Evolutionary conservation across 2,329 filamentous ascomycete genomes (phyloP), one percentile per base, ranked within the genome.

Genomic region (Pezizomycotina sp.): DNA sequence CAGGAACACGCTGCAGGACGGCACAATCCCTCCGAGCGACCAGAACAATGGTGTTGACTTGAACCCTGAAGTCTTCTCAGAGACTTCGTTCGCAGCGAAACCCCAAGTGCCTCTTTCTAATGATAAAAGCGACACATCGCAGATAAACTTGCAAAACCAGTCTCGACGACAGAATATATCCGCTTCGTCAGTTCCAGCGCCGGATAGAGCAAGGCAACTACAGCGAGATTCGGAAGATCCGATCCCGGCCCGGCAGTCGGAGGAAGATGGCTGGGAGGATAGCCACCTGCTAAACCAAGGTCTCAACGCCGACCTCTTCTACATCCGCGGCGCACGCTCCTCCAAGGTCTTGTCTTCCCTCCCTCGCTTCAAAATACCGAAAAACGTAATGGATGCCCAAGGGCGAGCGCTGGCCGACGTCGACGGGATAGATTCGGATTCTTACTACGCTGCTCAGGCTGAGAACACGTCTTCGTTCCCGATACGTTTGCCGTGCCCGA

Each of bases 221-320:
- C 23, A n/a, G 35, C 20, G 21, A 46, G 21, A 19, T 23, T 13
- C 21, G 50, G 50, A 5, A 51, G 53, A 24, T 50, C 49, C 3
- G 44, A 51, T 26, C 42, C 47, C 20, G 37, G 47, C 31, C 47
- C n/a, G 39, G 45, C 13, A 47, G 49, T 26, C 25, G 42, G 16
- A 10, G 31, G 12, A 37, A 38, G 13, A 46, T 57, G 4, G 49
- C 54, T 10, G 32, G 21, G 54, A 57, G 32, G 53, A 62, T 36
- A 59, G 64, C 12, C 60, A 65, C n/a, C 41, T 65, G 10, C 62
- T 69, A n/a, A n/a, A n/a, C 3, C 66, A 71, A 34, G 70, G 66
- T 29, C 60, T 74, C 49, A 64, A 75, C 49, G 63, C 65, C 4
- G 65, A 71, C 46, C 55, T 77, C 0, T 77, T 77, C 50, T 66